These are phyloP conservation scores for Beta macrorhiza DNA, from an alignment of 179 eudicot genomes.

Conservation along the genomic window DNA sequence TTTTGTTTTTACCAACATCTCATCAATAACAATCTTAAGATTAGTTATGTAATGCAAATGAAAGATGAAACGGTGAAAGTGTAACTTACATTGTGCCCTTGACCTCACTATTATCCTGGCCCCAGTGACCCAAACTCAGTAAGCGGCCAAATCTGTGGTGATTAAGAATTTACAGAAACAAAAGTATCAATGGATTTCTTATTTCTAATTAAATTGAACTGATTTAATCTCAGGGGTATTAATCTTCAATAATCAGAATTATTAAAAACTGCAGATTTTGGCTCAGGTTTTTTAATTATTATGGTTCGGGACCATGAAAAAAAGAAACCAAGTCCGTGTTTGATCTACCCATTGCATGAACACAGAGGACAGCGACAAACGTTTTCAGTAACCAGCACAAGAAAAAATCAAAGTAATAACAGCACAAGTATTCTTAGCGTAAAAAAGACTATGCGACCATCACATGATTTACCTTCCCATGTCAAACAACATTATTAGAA, in stretches of 20 bases:
- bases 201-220: not conserved
- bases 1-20: not conserved
- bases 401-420: not conserved
- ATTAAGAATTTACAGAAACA: not conserved
- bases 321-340: not conserved
- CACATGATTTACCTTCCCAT: not conserved
- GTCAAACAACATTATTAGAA: not conserved
- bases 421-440: not conserved
- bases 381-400: not conserved
- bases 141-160: conserved; percentile 29
- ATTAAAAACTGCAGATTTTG: not conserved
- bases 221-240: too few species aligned
- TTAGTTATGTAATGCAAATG: not conserved
- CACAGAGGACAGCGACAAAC: too few species aligned
- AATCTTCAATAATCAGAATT: too few species aligned
- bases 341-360: not conserved
- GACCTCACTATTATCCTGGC: conserved; percentile 9
- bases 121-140: conserved; percentile 24
- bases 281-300: not conserved
- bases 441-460: not conserved
- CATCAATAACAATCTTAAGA: not conserved
- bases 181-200: not conserved
- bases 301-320: not conserved
- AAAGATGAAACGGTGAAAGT: not conserved
- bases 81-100: conserved; percentile 16